phyloP scores from a whole-genome alignment of 2,329 filamentous ascomycete species.

The Xylaria sp. region DNA sequence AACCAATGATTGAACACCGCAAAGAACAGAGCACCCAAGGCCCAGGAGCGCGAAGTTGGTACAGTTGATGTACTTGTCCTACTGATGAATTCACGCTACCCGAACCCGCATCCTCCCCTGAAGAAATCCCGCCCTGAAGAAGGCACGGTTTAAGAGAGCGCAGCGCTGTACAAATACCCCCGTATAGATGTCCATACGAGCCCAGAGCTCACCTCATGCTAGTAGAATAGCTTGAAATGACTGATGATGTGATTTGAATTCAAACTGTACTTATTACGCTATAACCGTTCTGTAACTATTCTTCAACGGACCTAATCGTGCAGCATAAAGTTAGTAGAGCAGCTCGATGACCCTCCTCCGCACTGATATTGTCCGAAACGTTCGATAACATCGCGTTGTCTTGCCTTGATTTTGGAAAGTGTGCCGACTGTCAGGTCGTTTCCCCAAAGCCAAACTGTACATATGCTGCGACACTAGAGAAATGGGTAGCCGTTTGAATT shows the following conservation, averaged over 20 bases:
- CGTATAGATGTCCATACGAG: conserved; percentile 25
- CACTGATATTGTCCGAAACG: background rate
- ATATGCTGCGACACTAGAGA: too few species aligned
- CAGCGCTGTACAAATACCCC: conserved; percentile 23
- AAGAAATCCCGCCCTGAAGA: background rate
- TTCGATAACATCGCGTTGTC: too few species aligned
- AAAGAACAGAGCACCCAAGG: conserved; percentile 65
- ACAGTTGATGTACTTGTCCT: conserved; percentile 58
- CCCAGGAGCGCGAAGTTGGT: conserved; percentile 72
- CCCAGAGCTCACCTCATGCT: conserved; percentile 19
- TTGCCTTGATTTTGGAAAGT: too few species aligned
- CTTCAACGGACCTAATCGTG: background rate
- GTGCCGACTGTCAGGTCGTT: too few species aligned
- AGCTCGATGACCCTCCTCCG: background rate
- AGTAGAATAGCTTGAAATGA: conserved; percentile 15
- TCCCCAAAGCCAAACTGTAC: too few species aligned
- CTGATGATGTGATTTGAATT: conserved; percentile 18
- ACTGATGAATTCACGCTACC: background rate
- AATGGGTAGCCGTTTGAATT: too few species aligned
- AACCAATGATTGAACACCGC: conserved; percentile 87
- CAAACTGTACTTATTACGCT: background rate
- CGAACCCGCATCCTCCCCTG: background rate
- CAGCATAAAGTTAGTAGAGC: background rate
- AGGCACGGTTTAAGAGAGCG: background rate
- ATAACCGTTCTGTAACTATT: background rate